Evolutionary conservation across 768 basidiomycete genomes (phyloP), one percentile per base, ranked within the genome.

Genomic region (Panus rudis): DNA sequence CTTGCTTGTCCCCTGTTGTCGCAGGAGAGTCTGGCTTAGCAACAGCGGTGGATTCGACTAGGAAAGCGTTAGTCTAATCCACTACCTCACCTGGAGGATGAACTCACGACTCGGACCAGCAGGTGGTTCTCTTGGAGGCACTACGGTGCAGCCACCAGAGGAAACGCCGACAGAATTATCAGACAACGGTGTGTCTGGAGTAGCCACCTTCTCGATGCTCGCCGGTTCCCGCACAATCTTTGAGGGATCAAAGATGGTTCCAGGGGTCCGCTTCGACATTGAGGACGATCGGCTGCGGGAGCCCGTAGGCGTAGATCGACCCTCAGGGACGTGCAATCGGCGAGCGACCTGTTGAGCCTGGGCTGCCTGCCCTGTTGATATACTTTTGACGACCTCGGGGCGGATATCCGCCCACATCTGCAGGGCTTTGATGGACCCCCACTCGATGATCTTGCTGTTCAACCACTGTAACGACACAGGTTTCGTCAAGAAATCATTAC

Each of bases 401-500:
- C 81, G 71, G 45, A 83, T 66, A 57, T 90, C 88, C 10, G 88
- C 89, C 83, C 87, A 92, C 85, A 90, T 91, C 58, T 91, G 87
- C 44, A 92, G 58, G 4, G 87, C 88, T 60, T 92, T 92, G 66
- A 99, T 98, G 3, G 91, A 94, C 0, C 96, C 96, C 96, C 96
- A 99, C 62, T 99, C 96, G 48, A 94, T 89, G 59, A 98, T 93
- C 70, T 99, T 99, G 69, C 83, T 89, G 60, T 97, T 92, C 40
- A 99, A 70, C 96, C 96, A 99, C 34, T 84, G 72, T 22, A 96
- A 70, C 6, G 89, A 91, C 23, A 99, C 94, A 0, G 96, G 96
- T 57, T 99, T 99, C 31, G 93, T 98, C 38, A 99, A 64, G 66
- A 98, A 99, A 62, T 99, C 96, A 55, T 99, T 98, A 66, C 96